A percentile compares a stretch with the other conserved stretches of the same genome.
phyloP scores from a whole-genome alignment of 768 basidiomycete species.

The Sporobolomyces roseus region DNA sequence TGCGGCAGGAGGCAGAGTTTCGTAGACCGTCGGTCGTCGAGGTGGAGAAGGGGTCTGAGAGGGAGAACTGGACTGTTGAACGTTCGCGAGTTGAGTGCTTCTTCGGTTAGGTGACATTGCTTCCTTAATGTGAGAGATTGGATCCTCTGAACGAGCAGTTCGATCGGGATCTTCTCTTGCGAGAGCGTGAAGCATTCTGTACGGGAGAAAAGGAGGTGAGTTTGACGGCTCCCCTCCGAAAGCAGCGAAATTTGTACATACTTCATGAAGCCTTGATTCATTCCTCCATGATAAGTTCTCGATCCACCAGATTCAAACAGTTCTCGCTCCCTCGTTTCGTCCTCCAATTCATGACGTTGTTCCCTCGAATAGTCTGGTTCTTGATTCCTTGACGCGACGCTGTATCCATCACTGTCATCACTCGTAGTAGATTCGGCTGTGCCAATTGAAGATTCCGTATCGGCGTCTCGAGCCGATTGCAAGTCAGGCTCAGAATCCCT shows the following conservation, averaged over 20 bases:
- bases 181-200: slow-evolving; percentile 37
- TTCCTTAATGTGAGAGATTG: background rate
- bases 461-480: background rate
- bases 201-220: background rate
- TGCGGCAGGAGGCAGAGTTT: no score
- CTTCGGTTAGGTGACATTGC: background rate
- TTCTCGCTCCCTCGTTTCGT: background rate
- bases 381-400: background rate
- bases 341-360: background rate
- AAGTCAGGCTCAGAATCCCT: background rate
- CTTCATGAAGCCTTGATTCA: slow-evolving; percentile 28
- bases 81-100: no score
- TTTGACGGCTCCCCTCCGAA: background rate
- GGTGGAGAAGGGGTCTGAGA: background rate
- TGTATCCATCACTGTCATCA: slow-evolving; percentile 6
- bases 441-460: no score
- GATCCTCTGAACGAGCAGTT: slow-evolving; percentile 11
- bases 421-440: background rate
- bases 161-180: slow-evolving; percentile 26
- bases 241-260: background rate
- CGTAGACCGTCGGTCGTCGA: no score
- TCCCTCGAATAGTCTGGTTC: background rate
- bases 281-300: slow-evolving; percentile 20
- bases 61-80: no score
- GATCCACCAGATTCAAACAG: background rate